Base-by-base conservation (phyloP, 495 filamentous ascomycete genomes). In the Cairneyella variabilis region DNA sequence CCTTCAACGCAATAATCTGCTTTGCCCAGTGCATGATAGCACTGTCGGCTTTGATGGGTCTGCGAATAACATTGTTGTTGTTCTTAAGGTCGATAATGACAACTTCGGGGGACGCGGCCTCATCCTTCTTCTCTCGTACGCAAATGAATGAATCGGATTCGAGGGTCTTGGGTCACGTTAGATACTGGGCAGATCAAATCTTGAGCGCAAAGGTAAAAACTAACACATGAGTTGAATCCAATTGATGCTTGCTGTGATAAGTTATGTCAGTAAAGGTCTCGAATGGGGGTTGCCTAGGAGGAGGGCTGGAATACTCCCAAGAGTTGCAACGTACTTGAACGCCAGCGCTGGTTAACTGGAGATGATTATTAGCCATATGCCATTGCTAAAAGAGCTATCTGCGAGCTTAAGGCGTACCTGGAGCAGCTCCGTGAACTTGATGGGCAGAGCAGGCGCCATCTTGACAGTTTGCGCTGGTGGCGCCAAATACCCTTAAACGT, bases 1-100 rank as follows among this genome's bases (percentile, higher is more conserved):
- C 95, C 70, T 91, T 92, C 54, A 99, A 81, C 39, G 95, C 93
- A 66, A 99, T 97, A 70, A 97, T 91, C 68, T 93, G 89, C 66
- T 85, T 85, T 60, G 76, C 82, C 89, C 91, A 96, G 81, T 99
- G 93, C 93, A 99, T 97, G 66, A 99, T 97, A 56, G 93, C 95
- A 82, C 91, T 96, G 76, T 99, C 93, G 60, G 93, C 95, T 74
- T 97, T 97, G 77, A 99, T 99, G 8, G 91, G 90, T 59, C 93
- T 82, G 58, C 88, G 85, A 54, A 91, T 95, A 64, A 95, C 79
- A 71, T 90, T 88, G 34, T 60, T 60, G 80, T 96, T 95, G 71
- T 80, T 80, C 71, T 96, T 95, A 63, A 99, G 85, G 68, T 97
- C 84, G 70, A 99, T 74, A 70, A 97, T 99, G 69, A 97, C 87